Evolutionary conservation across 306 rosid genomes (phyloP).

Genomic region (Hippophae tibetana): DNA sequence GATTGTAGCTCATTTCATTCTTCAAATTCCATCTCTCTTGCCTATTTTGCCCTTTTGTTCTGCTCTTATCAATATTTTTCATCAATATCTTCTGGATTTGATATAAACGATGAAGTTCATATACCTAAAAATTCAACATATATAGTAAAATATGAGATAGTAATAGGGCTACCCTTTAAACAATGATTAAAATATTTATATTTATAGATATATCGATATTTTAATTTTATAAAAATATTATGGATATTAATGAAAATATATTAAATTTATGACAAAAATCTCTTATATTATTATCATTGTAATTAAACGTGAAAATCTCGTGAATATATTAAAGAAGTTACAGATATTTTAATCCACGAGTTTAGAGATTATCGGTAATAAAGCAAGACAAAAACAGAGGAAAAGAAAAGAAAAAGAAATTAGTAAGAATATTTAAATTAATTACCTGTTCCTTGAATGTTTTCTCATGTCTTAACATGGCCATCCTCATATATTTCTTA

Average conservation of each 20-base stretch:
- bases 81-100: slow-evolving; percentile 67
- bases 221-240: no score
- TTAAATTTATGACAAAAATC: no score
- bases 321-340: no score
- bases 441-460: slow-evolving; percentile 76
- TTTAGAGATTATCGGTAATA: no score
- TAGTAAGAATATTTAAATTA: slow-evolving; percentile 1
- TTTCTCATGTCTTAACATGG: slow-evolving; percentile 70
- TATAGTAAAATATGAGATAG: no score
- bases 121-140: slow-evolving; percentile 36
- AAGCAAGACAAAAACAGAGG: neutral
- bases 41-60: slow-evolving; percentile 13
- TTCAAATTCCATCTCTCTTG: slow-evolving; percentile 38
- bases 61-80: slow-evolving; percentile 44
- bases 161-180: neutral
- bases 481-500: slow-evolving; percentile 64
- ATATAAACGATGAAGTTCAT: slow-evolving; percentile 84
- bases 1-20: slow-evolving; percentile 35
- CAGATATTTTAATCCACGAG: neutral
- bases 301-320: no score
- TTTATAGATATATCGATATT: no score
- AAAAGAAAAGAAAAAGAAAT: slow-evolving; percentile 2
- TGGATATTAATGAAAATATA: no score
- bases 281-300: no score
- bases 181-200: no score